These are phyloP conservation scores for Rhizophora mangle DNA, from an alignment of 345 rosid species.

Conservation along the genomic window DNA sequence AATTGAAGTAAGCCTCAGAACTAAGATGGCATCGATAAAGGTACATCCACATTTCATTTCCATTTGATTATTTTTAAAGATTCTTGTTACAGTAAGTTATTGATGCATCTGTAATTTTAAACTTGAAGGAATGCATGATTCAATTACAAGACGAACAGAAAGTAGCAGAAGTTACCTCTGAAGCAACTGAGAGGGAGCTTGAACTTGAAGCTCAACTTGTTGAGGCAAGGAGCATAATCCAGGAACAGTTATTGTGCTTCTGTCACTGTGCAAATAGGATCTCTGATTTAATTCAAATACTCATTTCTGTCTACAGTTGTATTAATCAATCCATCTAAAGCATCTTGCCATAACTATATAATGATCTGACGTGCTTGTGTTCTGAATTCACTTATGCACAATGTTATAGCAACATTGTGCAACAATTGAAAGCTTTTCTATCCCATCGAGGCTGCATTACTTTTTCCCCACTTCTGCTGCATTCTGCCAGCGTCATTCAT, in stretches of 20 bases:
- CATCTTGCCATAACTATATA: too few species aligned
- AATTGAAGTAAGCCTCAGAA: constrained; percentile 91
- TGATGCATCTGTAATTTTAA: constrained; percentile 5
- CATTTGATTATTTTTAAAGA: background rate
- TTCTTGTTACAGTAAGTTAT: background rate
- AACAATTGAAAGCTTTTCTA: too few species aligned
- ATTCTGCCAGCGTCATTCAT: too few species aligned
- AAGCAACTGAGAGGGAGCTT: constrained; percentile 96
- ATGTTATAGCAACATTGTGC: too few species aligned
- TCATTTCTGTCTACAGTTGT: background rate
- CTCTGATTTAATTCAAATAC: background rate
- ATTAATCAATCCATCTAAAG: too few species aligned
- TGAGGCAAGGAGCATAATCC: constrained; percentile 96
- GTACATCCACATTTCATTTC: constrained; percentile 30
- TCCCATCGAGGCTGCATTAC: too few species aligned
- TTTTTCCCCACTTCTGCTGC: too few species aligned
- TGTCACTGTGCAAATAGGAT: constrained; percentile 2
- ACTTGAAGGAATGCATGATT: constrained; percentile 66
- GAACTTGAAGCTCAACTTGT: constrained; percentile 99
- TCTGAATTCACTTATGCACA: too few species aligned
- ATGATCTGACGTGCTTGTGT: too few species aligned
- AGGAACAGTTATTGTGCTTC: constrained; percentile 72
- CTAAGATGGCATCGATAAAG: constrained; percentile 91
- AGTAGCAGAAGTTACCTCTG: constrained; percentile 83
- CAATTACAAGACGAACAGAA: constrained; percentile 91